Conservation (phyloP, 768 basidiomycete genomes). For the Trichaptum fuscoviolaceum region DNA sequence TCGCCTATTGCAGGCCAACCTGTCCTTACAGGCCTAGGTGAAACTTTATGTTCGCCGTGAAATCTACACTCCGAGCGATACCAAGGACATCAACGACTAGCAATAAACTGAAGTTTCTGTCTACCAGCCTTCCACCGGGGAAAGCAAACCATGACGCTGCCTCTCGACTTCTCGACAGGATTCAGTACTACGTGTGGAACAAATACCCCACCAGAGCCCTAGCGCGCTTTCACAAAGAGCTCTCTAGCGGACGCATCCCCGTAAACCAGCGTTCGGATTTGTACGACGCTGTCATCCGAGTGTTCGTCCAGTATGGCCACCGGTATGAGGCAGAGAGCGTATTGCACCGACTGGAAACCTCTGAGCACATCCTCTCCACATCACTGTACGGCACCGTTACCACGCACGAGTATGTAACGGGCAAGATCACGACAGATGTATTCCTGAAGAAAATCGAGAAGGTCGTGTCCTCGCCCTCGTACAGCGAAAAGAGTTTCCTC, state of each 20-base stretch:
- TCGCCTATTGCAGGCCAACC: no score
- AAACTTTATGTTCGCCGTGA: no score
- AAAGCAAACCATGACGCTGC: not conserved
- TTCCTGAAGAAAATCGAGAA: not conserved
- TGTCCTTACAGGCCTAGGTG: no score
- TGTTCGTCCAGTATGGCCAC: not conserved
- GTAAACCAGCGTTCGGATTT: not conserved
- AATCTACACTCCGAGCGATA: not conserved
- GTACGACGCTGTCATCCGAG: not conserved
- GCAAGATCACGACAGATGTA: not conserved
- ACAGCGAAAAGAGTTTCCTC: not conserved
- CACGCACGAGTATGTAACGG: not conserved
- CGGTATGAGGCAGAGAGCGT: not conserved
- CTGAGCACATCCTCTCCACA: not conserved
- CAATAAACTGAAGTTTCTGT: not conserved
- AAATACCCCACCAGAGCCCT: not conserved
- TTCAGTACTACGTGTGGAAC: not conserved
- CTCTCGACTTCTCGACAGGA: not conserved
- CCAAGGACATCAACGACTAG: not conserved
- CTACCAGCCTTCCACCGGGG: no score
- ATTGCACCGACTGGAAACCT: not conserved
- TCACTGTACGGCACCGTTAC: not conserved
- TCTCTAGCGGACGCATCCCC: not conserved
- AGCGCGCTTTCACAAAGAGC: not conserved
- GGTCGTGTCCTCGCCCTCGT: not conserved